Base-by-base conservation (phyloP, 345 rosid genomes). In the Psidium guajava region DNA sequence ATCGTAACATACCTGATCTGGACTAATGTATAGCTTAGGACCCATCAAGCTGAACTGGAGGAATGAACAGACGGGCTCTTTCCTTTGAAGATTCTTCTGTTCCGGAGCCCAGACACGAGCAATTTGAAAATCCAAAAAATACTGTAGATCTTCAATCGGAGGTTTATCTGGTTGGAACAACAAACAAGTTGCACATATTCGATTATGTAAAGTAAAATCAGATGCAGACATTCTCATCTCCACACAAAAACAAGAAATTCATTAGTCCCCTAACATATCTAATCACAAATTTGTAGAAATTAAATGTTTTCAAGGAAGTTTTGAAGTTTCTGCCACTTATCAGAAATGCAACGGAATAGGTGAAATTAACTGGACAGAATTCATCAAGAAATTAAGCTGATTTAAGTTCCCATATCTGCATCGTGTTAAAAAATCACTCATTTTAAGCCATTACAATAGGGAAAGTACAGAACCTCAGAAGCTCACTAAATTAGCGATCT, bases 1-100 rank as follows among this genome's bases (percentile, higher is more conserved):
- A 69, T 69, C 18, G 55, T 75, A 82, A n/a, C 27, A 55, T 90
- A 97, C 99, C 98, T 97, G 98, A 87, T 95, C 95, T 8, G 98
- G 94, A 84, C 98, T 96, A 92, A 97, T 88, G 88, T 94, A 96
- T 4, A 97, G 98, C 90, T 97, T 97, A 8, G 99, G 99, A 90
- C 99, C 98, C 99, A 97, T 97, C 90, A 96, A 93, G 91, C 99
- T 97, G 90, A 97, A 95, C 83, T 96, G 99, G 88, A 97, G 99
- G 89, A 95, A 93, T 77, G 85, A 83, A 85, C 98, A 97, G 52
- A 97, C 98, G 11, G 98, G 99, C 82, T 94, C 99, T 89, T 96
- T 97, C 82, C 99, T 89, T 89, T 92, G 99, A 83, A 96, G 93
- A 87, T 89, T 97, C 77, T 95, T 94, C 86, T 93, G 98, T 85